A percentile compares a stretch with the other conserved stretches of the same genome.
Conservation (phyloP, 2,329 filamentous ascomycete species). For the Huntiella bhutanensis region DNA sequence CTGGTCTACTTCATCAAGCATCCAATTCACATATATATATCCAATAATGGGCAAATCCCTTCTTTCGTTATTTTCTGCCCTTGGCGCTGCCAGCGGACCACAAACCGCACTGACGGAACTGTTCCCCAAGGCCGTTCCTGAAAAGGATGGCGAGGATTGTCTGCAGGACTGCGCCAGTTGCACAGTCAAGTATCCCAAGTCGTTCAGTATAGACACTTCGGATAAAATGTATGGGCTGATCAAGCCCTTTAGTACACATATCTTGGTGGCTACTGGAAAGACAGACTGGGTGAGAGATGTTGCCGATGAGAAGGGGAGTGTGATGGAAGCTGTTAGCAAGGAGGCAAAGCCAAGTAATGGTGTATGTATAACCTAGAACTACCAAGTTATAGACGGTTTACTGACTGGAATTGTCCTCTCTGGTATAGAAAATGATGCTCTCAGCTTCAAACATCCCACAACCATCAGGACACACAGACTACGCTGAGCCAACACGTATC, state of each 20-base stretch:
- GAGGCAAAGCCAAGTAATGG: conserved; percentile 45
- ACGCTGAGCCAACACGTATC: conserved; percentile 54
- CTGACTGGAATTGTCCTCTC: not conserved
- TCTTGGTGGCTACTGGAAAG: conserved; percentile 90
- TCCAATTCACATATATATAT: no score
- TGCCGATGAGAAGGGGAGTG: conserved; percentile 65
- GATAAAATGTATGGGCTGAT: conserved; percentile 72
- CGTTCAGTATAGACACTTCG: conserved; percentile 53
- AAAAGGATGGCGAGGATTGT: conserved; percentile 73
- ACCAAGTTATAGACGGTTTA: not conserved
- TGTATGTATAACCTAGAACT: conserved; percentile 26
- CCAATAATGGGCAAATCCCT: no score
- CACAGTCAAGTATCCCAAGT: conserved; percentile 53
- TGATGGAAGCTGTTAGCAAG: conserved; percentile 56
- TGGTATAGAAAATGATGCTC: conserved; percentile 56
- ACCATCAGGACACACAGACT: conserved; percentile 43
- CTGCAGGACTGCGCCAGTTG: conserved; percentile 72
- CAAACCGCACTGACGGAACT: conserved; percentile 21
- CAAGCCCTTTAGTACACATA: conserved; percentile 73
- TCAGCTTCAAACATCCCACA: conserved; percentile 83
- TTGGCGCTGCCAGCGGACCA: no score
- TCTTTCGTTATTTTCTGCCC: no score
- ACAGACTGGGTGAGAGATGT: conserved; percentile 85
- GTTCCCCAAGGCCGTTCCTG: conserved; percentile 57
- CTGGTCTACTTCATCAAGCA: no score